phyloP scores from a whole-genome alignment of 2,329 filamentous ascomycete species.

The Colletotrichum karsti region DNA sequence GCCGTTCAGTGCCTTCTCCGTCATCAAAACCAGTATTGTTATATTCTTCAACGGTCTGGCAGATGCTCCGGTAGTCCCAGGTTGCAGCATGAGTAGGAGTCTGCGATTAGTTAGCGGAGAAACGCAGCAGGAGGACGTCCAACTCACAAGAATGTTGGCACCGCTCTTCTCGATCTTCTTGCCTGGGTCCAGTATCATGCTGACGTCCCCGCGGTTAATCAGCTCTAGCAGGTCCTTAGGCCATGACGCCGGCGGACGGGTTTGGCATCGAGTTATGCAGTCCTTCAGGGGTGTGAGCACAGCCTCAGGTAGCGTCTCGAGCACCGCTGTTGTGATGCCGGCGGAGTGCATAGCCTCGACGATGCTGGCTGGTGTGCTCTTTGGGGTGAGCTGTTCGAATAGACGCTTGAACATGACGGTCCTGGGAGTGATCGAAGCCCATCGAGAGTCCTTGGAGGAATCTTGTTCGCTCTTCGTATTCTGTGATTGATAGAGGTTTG shows the following conservation, averaged over 20 bases:
- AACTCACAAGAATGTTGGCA: constrained; percentile 53
- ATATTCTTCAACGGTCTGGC: constrained; percentile 69
- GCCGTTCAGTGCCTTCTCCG: constrained; percentile 83
- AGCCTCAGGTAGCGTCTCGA: constrained; percentile 87
- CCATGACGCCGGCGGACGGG: constrained; percentile 83
- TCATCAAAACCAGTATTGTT: constrained; percentile 74
- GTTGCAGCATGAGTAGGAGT: constrained; percentile 71
- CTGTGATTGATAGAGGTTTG: constrained; percentile 53
- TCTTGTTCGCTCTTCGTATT: constrained; percentile 45
- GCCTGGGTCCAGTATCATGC: constrained; percentile 65
- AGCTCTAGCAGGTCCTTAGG: constrained; percentile 74
- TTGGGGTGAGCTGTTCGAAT: constrained; percentile 64
- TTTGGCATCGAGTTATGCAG: constrained; percentile 84
- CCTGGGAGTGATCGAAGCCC: constrained; percentile 65
- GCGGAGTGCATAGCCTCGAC: constrained; percentile 79
- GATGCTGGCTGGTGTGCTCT: constrained; percentile 65
- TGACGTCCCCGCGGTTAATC: constrained; percentile 84
- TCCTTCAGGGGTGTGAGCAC: constrained; percentile 85
- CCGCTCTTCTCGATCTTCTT: constrained; percentile 43
- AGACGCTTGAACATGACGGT: constrained; percentile 76
- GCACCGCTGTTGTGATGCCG: constrained; percentile 70
- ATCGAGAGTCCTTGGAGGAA: constrained; percentile 46
- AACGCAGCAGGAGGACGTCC: not conserved
- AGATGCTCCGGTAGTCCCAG: constrained; percentile 83
- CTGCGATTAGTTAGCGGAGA: constrained; percentile 44